phyloP scores from a whole-genome alignment of 2,329 filamentous ascomycete genomes.

The Microdochium bolleyi region DNA sequence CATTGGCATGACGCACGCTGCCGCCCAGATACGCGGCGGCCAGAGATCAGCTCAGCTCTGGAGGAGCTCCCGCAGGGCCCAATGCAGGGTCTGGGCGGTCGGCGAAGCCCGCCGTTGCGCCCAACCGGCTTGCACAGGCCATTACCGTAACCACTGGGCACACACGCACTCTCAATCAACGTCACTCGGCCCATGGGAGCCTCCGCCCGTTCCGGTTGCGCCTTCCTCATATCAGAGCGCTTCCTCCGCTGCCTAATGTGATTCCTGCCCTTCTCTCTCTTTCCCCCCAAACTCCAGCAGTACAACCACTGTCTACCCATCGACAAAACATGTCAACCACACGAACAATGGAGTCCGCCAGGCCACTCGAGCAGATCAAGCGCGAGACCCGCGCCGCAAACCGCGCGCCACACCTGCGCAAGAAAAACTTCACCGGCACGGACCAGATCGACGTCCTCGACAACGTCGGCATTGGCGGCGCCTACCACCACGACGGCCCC shows the following conservation, averaged over 20 bases:
- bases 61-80: too few species aligned
- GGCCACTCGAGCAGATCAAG: slow-evolving; percentile 58
- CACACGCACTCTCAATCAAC: too few species aligned
- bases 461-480: slow-evolving; percentile 44
- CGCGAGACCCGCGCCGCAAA: slow-evolving; percentile 58
- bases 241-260: background rate
- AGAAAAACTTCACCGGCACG: slow-evolving; percentile 56
- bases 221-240: background rate
- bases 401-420: slow-evolving; percentile 57
- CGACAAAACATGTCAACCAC: background rate
- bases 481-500: slow-evolving; percentile 85
- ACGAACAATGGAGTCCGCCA: background rate
- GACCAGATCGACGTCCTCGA: slow-evolving; percentile 81
- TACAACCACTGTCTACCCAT: background rate
- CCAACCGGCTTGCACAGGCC: too few species aligned
- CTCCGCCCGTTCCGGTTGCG: too few species aligned
- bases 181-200: too few species aligned
- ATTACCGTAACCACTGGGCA: too few species aligned
- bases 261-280: background rate
- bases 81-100: too few species aligned
- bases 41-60: too few species aligned
- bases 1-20: too few species aligned
- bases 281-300: background rate
- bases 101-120: too few species aligned
- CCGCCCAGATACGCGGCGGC: too few species aligned